A percentile compares a stretch with the other conserved stretches of the same genome.
phyloP scores from a whole-genome alignment of 441 rosid genomes.

The Lepidium campestre region DNA sequence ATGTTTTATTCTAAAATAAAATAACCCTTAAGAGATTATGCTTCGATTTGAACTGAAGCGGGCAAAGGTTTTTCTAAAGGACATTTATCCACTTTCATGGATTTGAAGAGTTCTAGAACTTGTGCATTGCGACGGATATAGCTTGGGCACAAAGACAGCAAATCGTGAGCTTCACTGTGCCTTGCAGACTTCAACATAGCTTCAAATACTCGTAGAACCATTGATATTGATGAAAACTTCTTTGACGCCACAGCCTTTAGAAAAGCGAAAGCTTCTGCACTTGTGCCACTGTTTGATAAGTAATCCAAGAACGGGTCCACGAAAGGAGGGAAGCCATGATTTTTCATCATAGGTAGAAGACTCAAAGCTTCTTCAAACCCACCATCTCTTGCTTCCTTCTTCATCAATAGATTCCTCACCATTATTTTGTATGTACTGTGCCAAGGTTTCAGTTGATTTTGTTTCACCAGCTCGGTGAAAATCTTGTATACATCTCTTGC shows the following conservation, averaged over 20 bases:
- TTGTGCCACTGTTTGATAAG: conserved; percentile 57
- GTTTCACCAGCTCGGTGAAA: conserved; percentile 29
- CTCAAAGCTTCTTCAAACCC: conserved; percentile 62
- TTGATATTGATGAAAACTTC: conserved; percentile 60
- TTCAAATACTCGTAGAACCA: conserved; percentile 55
- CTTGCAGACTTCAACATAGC: conserved; percentile 54
- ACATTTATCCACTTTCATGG: conserved; percentile 35
- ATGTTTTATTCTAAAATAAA: neutral
- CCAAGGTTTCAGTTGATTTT: conserved; percentile 46
- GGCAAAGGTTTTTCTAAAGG: conserved; percentile 12
- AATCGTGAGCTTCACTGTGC: conserved; percentile 58
- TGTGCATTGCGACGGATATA: conserved; percentile 64
- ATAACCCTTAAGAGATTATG: neutral
- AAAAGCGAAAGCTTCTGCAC: conserved; percentile 53
- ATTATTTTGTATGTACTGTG: conserved; percentile 57
- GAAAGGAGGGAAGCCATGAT: conserved; percentile 67
- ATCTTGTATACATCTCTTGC: conserved; percentile 60
- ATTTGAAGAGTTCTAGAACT: conserved; percentile 62
- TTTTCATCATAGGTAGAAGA: conserved; percentile 61
- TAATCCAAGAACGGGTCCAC: conserved; percentile 58
- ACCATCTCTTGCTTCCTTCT: conserved; percentile 49
- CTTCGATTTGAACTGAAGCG: conserved; percentile 7
- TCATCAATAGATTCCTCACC: conserved; percentile 51
- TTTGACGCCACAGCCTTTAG: conserved; percentile 54
- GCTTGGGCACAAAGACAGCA: conserved; percentile 54